Conservation (phyloP, 83 land plant genomes). For the Picea abies region DNA sequence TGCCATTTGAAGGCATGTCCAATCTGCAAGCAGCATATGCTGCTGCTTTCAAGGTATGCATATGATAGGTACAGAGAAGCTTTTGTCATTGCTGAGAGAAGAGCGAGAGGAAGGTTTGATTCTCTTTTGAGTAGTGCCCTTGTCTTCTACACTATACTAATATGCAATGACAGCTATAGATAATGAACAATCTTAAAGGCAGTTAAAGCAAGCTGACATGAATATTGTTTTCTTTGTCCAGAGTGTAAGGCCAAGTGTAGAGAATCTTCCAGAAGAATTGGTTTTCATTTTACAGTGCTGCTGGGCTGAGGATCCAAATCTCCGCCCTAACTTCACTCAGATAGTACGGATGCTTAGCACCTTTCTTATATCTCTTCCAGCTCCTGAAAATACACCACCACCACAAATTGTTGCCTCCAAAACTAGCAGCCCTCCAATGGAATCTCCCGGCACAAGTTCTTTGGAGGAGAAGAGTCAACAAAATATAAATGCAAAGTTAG, state of each 20-base stretch:
- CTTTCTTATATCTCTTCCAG: constrained; percentile 33
- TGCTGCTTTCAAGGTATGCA: constrained; percentile 50
- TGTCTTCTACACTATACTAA: neutral
- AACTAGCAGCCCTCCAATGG: neutral
- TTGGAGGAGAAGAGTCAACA: constrained; percentile 12
- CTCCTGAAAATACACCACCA: constrained; percentile 36
- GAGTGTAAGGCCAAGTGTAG: constrained; percentile 54
- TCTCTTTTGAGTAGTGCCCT: neutral
- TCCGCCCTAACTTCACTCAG: constrained; percentile 62
- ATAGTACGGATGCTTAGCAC: constrained; percentile 53
- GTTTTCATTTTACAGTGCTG: constrained; percentile 68
- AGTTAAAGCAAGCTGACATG: neutral
- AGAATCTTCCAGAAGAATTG: constrained; percentile 57
- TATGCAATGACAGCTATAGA: neutral
- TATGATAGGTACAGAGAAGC: neutral
- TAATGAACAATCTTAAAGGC: neutral
- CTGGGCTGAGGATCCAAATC: constrained; percentile 74
- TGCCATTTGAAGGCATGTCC: constrained; percentile 79
- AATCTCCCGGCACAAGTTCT: neutral
- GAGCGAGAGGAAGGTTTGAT: neutral
- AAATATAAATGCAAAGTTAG: neutral
- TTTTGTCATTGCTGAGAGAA: neutral
- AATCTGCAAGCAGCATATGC: constrained; percentile 77
- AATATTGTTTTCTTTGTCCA: constrained; percentile 14
- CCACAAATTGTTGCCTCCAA: constrained; percentile 14